Percentiles rank a stretch among this genome's conserved stretches.
phyloP scores from a whole-genome alignment of 805 yeast genomes.

The Pichia manshurica region DNA sequence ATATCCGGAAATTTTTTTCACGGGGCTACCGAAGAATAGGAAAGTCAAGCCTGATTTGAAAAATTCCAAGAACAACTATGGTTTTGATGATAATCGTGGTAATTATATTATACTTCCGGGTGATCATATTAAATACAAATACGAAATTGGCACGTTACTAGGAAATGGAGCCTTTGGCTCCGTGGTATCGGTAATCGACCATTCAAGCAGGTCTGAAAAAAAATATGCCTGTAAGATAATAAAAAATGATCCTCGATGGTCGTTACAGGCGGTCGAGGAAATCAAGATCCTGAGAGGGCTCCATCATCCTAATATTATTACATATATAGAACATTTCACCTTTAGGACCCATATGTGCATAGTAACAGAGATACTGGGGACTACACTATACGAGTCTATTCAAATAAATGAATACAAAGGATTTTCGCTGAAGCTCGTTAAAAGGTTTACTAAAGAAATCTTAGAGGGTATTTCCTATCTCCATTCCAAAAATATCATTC shows the following conservation, averaged over 20 bases:
- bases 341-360: slow-evolving; percentile 82
- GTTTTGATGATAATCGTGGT: slow-evolving; percentile 66
- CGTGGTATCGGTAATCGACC: slow-evolving; percentile 66
- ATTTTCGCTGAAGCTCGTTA: slow-evolving; percentile 36
- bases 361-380: slow-evolving; percentile 63
- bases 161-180: slow-evolving; percentile 85
- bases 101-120: slow-evolving; percentile 50
- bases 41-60: slow-evolving; percentile 32
- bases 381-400: slow-evolving; percentile 58
- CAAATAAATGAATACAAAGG: slow-evolving; percentile 49
- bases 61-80: slow-evolving; percentile 46
- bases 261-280: slow-evolving; percentile 73
- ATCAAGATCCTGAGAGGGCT: slow-evolving; percentile 58
- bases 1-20: slow-evolving; percentile 40
- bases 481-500: slow-evolving; percentile 55
- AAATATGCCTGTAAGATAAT: slow-evolving; percentile 73
- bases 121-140: slow-evolving; percentile 75
- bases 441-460: slow-evolving; percentile 47
- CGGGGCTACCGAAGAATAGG: slow-evolving; percentile 33
- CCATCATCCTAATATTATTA: slow-evolving; percentile 37
- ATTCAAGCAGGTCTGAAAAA: slow-evolving; percentile 39
- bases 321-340: slow-evolving; percentile 62
- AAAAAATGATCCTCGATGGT: slow-evolving; percentile 66
- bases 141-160: slow-evolving; percentile 50
- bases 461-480: slow-evolving; percentile 55